Percentiles rank a stretch among this genome's conserved stretches.
Conservation (phyloP, 148 eudicot genomes). For the Rhododendron simsii region DNA sequence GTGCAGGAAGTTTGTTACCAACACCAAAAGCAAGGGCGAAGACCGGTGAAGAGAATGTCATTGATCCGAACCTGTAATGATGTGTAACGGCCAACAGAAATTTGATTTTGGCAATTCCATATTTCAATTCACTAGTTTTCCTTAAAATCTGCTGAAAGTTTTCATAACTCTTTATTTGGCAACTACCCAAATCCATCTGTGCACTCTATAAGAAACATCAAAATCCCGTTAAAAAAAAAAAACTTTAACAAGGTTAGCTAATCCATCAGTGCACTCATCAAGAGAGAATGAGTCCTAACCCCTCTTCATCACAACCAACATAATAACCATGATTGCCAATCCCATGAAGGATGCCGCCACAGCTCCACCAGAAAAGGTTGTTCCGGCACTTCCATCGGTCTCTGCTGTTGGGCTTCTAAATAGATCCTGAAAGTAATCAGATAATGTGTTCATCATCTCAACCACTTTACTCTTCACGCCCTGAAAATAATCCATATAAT, state of each 20-base stretch:
- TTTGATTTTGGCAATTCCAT: not conserved
- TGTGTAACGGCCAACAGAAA: not conserved
- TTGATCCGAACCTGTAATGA: not conserved
- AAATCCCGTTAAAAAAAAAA: not conserved
- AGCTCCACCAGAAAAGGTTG: conserved; percentile 10
- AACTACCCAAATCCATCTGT: not conserved
- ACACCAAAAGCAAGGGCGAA: not conserved
- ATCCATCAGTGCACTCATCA: no score
- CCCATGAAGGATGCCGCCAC: conserved; percentile 54
- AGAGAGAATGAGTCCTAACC: conserved; percentile 10
- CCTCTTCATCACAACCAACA: conserved; percentile 55
- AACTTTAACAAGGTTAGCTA: no score
- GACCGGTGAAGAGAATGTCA: not conserved
- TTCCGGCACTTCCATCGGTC: conserved; percentile 17
- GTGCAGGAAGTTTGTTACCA: not conserved
- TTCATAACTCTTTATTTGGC: not conserved
- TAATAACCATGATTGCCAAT: conserved; percentile 70
- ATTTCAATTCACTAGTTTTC: not conserved
- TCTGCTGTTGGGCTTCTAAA: conserved; percentile 19
- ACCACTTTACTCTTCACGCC: conserved; percentile 42
- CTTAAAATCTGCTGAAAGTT: not conserved
- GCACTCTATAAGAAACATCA: not conserved
- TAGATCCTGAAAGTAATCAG: conserved; percentile 44
- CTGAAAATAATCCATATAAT: conserved; percentile 29
- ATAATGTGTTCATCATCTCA: conserved; percentile 48